A percentile compares a stretch with the other conserved stretches of the same genome.
Conservation (phyloP, 441 rosid species). For the Rhodomyrtus psidioides region DNA sequence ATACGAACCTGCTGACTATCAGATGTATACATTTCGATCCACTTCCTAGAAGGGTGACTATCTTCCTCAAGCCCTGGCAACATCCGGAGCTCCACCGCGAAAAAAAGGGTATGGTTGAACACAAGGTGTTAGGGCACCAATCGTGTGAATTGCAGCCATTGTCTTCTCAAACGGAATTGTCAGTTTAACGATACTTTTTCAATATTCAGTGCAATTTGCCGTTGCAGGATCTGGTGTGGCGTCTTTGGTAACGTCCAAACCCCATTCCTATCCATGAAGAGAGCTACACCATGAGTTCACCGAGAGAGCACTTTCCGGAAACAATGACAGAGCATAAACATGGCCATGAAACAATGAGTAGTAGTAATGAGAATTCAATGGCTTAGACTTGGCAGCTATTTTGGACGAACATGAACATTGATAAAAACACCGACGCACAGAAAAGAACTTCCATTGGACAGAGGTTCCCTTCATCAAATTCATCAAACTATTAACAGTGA, state of each 20-base stretch:
- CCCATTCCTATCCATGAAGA: too few species aligned
- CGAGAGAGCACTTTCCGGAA: too few species aligned
- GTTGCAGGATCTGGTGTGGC: background rate
- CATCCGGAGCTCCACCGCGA: slow-evolving; percentile 20
- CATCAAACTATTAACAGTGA: background rate
- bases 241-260: too few species aligned
- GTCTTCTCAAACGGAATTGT: slow-evolving; percentile 34
- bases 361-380: too few species aligned
- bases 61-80: slow-evolving; percentile 16
- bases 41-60: slow-evolving; percentile 26
- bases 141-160: slow-evolving; percentile 24
- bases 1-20: slow-evolving; percentile 16
- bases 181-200: slow-evolving; percentile 24
- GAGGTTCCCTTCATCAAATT: too few species aligned
- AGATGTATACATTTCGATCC: slow-evolving; percentile 22
- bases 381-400: background rate
- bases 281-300: too few species aligned
- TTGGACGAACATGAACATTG: background rate
- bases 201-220: slow-evolving; percentile 15
- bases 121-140: slow-evolving; percentile 27
- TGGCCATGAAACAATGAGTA: too few species aligned
- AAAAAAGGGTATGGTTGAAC: slow-evolving; percentile 18
- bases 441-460: background rate
- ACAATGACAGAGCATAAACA: too few species aligned
- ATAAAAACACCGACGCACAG: background rate